A percentile compares a stretch with the other conserved stretches of the same genome.
phyloP scores from a whole-genome alignment of 2,329 filamentous ascomycete genomes.

The Hymenoscyphus fraxineus region DNA sequence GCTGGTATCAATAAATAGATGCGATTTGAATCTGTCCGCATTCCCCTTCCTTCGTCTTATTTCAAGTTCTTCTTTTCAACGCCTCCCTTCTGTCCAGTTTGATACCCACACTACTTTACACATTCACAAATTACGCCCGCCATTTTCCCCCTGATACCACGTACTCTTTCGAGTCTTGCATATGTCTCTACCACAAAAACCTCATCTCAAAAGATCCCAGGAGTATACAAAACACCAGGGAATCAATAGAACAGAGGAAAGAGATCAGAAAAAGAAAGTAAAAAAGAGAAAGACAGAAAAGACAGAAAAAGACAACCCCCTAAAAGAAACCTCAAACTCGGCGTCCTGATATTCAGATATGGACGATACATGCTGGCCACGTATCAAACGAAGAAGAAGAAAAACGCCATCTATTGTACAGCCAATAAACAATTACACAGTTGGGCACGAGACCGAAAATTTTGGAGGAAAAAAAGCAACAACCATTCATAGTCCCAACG shows the following conservation, averaged over 20 bases:
- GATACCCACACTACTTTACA: too few species aligned
- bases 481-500: conserved; percentile 10
- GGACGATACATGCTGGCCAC: neutral
- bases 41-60: too few species aligned
- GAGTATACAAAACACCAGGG: neutral
- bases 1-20: too few species aligned
- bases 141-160: too few species aligned
- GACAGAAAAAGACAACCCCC: neutral
- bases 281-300: neutral
- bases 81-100: too few species aligned
- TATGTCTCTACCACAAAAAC: too few species aligned
- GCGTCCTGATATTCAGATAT: conserved; percentile 1
- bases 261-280: neutral
- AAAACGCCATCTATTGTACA: conserved; percentile 25
- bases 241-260: neutral
- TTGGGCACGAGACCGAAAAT: neutral
- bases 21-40: too few species aligned
- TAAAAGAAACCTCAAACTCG: too few species aligned
- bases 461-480: conserved; percentile 5
- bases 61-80: too few species aligned
- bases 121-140: too few species aligned
- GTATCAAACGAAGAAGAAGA: neutral
- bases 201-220: neutral
- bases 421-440: conserved; percentile 7
- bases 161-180: too few species aligned